phyloP scores from a whole-genome alignment of 2,329 filamentous ascomycete species.

The Pestalotiopsis sp. region DNA sequence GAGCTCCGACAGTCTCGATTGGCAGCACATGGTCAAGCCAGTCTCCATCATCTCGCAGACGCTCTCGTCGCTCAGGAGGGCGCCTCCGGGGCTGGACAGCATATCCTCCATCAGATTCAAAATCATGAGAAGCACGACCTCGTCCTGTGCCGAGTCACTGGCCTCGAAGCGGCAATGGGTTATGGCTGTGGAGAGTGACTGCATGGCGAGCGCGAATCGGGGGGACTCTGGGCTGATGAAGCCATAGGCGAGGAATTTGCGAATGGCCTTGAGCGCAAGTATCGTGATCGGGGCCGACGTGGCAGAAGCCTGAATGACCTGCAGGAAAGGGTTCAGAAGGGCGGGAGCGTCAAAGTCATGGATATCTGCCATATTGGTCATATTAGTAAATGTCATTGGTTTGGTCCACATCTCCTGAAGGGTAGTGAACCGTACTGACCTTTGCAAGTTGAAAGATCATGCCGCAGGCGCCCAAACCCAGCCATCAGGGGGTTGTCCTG shows the following conservation, averaged over 20 bases:
- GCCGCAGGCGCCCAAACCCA: slow-evolving; percentile 86
- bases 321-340: slow-evolving; percentile 89
- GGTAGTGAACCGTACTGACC: slow-evolving; percentile 47
- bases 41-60: slow-evolving; percentile 99
- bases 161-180: slow-evolving; percentile 98
- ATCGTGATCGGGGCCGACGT: slow-evolving; percentile 97
- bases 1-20: slow-evolving; percentile 87
- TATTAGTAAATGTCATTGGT: slow-evolving; percentile 27
- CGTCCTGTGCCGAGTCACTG: slow-evolving; percentile 91
- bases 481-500: slow-evolving; percentile 97
- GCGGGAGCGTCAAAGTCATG: slow-evolving; percentile 85
- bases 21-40: slow-evolving; percentile 94
- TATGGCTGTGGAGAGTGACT: slow-evolving; percentile 89
- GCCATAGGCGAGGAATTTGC: slow-evolving; percentile 95
- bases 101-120: slow-evolving; percentile 98
- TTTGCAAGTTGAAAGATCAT: slow-evolving; percentile 85
- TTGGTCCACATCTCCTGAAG: neutral
- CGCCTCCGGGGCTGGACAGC: slow-evolving; percentile 89
- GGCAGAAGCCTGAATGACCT: slow-evolving; percentile 94
- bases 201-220: slow-evolving; percentile 90
- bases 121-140: slow-evolving; percentile 93
- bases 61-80: slow-evolving; percentile 94
- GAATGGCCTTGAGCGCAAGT: slow-evolving; percentile 87
- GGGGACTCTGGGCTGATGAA: slow-evolving; percentile 84
- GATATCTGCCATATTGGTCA: slow-evolving; percentile 63